These are phyloP conservation scores for Ramularia collo-cygni DNA, from an alignment of 2,329 filamentous ascomycete species.

Conservation along the genomic window DNA sequence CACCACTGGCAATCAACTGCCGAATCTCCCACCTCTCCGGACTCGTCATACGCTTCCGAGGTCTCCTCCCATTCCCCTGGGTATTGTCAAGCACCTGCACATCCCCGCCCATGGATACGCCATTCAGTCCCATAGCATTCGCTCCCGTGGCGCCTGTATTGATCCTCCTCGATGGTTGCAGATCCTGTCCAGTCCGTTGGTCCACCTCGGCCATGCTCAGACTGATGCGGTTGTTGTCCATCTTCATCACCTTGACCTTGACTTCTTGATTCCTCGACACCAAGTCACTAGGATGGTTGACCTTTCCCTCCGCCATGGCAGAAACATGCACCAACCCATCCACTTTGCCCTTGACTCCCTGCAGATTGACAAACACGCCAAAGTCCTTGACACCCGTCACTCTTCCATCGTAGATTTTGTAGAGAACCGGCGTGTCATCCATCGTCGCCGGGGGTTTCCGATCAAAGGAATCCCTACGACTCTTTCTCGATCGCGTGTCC, in stretches of 20 bases:
- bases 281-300: conserved; percentile 87
- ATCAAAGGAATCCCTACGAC: conserved; percentile 53
- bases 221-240: conserved; percentile 74
- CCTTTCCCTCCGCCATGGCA: conserved; percentile 74
- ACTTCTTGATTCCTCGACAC: conserved; percentile 73
- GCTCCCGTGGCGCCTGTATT: conserved; percentile 82
- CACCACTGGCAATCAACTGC: conserved; percentile 91
- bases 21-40: conserved; percentile 97
- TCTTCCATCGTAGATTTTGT: conserved; percentile 84
- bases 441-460: conserved; percentile 62
- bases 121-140: conserved; percentile 76
- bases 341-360: conserved; percentile 77
- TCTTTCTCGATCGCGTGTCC: conserved; percentile 39
- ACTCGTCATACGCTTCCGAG: conserved; percentile 90
- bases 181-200: conserved; percentile 76
- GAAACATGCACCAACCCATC: conserved; percentile 94
- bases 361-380: conserved; percentile 89
- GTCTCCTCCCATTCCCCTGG: conserved; percentile 47
- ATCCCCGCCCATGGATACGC: conserved; percentile 43
- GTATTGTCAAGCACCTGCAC: conserved; percentile 56
- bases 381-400: conserved; percentile 94
- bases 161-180: conserved; percentile 69
- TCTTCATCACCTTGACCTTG: conserved; percentile 86
- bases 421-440: conserved; percentile 72
- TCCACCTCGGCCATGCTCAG: conserved; percentile 98